A percentile compares a stretch with the other conserved stretches of the same genome.
Evolutionary conservation across 2,329 filamentous ascomycete genomes (phyloP).

Genomic region (Westerdykella aurantiaca): DNA sequence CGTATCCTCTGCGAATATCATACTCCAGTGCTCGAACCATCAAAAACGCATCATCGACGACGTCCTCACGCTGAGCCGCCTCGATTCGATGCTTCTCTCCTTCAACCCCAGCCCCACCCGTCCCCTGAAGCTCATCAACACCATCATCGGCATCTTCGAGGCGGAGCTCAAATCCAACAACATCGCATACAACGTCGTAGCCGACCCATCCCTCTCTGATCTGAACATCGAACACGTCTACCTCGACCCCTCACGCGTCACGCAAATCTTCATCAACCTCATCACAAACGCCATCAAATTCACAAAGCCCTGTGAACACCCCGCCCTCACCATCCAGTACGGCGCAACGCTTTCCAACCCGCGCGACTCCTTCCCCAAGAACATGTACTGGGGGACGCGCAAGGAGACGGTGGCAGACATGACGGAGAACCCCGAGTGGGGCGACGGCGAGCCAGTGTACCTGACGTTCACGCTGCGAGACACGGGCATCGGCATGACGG

Average conservation of each 20-base stretch:
- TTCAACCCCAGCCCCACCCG: slow-evolving; percentile 40
- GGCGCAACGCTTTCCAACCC: slow-evolving; percentile 27
- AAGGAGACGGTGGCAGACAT: slow-evolving; percentile 17
- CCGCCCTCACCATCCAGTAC: slow-evolving; percentile 36
- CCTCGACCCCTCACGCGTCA: slow-evolving; percentile 40
- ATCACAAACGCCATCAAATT: slow-evolving; percentile 52
- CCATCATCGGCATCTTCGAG: slow-evolving; percentile 37
- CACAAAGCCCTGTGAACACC: slow-evolving; percentile 33
- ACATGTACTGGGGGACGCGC: slow-evolving; percentile 30
- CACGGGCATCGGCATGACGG: slow-evolving; percentile 38
- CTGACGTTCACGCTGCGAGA: slow-evolving; percentile 36
- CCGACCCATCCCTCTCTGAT: slow-evolving; percentile 34
- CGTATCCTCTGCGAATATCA: slow-evolving; percentile 37
- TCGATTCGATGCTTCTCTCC: slow-evolving; percentile 41
- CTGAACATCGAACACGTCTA: slow-evolving; percentile 37
- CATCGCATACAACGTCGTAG: slow-evolving; percentile 24
- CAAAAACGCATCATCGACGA: slow-evolving; percentile 47
- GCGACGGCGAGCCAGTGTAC: slow-evolving; percentile 36
- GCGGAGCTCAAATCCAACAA: slow-evolving; percentile 33
- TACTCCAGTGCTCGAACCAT: slow-evolving; percentile 43
- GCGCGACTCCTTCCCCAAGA: slow-evolving; percentile 18
- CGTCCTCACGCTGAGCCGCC: slow-evolving; percentile 42
- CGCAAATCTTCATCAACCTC: slow-evolving; percentile 74
- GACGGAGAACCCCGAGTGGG: slow-evolving; percentile 31
- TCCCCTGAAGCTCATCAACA: slow-evolving; percentile 30